Evolutionary conservation across 805 yeast species (phyloP), one percentile per base, ranked within the genome.

Genomic region (Ogataea minuta): DNA sequence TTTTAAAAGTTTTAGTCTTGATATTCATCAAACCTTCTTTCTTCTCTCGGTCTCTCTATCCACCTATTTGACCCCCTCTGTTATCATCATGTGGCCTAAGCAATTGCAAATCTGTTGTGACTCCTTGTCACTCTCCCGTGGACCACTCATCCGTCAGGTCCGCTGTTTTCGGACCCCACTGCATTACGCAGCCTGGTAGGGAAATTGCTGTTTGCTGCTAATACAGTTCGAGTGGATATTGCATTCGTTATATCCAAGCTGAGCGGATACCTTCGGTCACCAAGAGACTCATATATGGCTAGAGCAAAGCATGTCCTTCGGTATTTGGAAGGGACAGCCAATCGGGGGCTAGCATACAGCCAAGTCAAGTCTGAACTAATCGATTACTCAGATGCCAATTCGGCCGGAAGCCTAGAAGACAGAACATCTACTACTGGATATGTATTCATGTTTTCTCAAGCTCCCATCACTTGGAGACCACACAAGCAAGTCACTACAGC

Each of bases 381-480:
- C 6, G 49, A 44, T 5, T 48, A 31, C 25, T 28, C 39, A 7
- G 54, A 48, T 41, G 46, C 54, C 10, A 48, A 44, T 28, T 48
- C 36, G 39, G 47, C 41, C n/a, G 39, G 37, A 4, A 29, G 29
- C 13, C 17, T n/a, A 3, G 47, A 41, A 23, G n/a, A n/a, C n/a
- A 31, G 39, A 23, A 27, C 43, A 19, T 44, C 43, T 10, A 44
- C 49, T 1, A 34, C 43, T 15, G 44, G 44, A 4, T 44, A 39
- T 23, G 16, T 44, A 16, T 32, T 39, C 13, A 32, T 13, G 36
- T 30, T 35, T 17, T 35, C 39, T 2, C 24, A 24, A 23, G 46
- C 31, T 26, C 48, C 49, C 3, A 32, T 52, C 11, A 34, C 48
- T n/a, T 52, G 50, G 54, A 44, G 40, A 24, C 29, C 43, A 9